phyloP scores from a whole-genome alignment of 140 eudicot genomes.

The Flaveria floridana region DNA sequence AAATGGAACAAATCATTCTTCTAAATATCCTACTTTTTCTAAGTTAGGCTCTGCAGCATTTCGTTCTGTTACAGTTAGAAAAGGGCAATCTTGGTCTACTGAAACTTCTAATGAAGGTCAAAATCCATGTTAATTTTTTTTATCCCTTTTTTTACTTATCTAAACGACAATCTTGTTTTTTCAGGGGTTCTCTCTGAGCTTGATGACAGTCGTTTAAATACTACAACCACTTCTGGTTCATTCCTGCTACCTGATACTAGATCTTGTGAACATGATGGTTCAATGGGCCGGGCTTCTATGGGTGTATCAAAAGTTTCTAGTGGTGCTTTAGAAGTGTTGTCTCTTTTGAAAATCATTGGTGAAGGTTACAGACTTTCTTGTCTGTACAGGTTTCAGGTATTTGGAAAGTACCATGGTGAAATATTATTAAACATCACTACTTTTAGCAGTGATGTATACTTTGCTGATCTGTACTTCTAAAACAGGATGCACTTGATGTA shows the following conservation, averaged over 20 bases:
- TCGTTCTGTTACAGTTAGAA: conserved; percentile 73
- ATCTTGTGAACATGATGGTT: conserved; percentile 59
- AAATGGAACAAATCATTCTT: conserved; percentile 63
- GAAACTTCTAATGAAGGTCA: conserved; percentile 76
- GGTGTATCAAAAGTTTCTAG: conserved; percentile 46
- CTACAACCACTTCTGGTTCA: conserved; percentile 47
- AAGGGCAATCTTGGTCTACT: conserved; percentile 57
- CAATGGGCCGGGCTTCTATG: conserved; percentile 30
- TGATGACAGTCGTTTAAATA: conserved; percentile 64
- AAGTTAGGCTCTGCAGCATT: conserved; percentile 57
- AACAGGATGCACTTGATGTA: conserved; percentile 85
- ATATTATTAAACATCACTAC: neutral
- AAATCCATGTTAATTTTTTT: neutral
- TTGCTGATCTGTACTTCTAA: conserved; percentile 12
- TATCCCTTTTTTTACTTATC: conserved; percentile 15
- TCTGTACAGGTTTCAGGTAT: conserved; percentile 81
- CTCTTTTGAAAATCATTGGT: conserved; percentile 69
- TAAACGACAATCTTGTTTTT: conserved; percentile 15
- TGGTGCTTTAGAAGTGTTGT: conserved; percentile 69
- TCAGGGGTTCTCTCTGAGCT: conserved; percentile 57
- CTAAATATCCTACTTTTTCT: conserved; percentile 53
- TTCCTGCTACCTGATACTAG: conserved; percentile 59
- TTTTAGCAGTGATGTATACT: conserved; percentile 19
- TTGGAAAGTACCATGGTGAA: neutral
- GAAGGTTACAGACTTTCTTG: conserved; percentile 93